Conservation (phyloP, 164 flowering plant species). For the Chloranthus sessilifolius region DNA sequence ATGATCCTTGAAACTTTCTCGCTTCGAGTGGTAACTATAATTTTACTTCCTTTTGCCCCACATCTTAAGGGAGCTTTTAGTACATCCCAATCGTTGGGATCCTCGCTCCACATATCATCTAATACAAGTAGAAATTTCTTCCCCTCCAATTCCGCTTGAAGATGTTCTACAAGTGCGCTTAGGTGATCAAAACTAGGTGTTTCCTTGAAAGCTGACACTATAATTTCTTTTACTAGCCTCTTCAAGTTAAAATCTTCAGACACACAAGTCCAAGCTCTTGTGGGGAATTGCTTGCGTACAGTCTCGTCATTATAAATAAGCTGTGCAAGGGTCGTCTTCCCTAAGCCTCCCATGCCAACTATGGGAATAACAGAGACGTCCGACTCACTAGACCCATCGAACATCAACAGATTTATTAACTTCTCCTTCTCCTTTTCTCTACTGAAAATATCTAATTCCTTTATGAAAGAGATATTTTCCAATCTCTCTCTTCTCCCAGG, state of each 20-base stretch:
- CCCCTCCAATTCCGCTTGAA: conserved; percentile 1
- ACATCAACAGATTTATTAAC: background rate
- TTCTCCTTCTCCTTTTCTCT: conserved; percentile 5
- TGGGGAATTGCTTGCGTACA: background rate
- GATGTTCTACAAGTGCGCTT: background rate
- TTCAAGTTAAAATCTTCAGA: conserved; percentile 2
- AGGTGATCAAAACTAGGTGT: background rate
- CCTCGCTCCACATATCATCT: conserved; percentile 18
- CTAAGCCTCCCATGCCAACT: conserved; percentile 13
- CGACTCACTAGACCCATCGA: background rate
- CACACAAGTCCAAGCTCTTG: conserved; percentile 5
- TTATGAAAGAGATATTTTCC: background rate
- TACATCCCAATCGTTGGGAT: background rate
- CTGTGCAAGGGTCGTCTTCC: conserved; percentile 16
- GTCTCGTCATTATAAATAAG: conserved; percentile 5
- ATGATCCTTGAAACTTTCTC: conserved; percentile 4
- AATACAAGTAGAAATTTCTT: conserved; percentile 12
- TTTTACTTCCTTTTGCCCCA: conserved; percentile 14
- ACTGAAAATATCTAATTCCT: conserved; percentile 2
- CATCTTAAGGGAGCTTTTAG: conserved; percentile 3
- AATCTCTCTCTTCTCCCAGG: background rate
- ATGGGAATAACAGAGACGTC: conserved; percentile 3
- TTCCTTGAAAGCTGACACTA: background rate
- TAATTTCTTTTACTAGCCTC: background rate
- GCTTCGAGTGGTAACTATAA: conserved; percentile 16